These are phyloP conservation scores for Parasarocladium wereldwijsianum DNA, from an alignment of 2,329 filamentous ascomycete genomes.

Conservation along the genomic window DNA sequence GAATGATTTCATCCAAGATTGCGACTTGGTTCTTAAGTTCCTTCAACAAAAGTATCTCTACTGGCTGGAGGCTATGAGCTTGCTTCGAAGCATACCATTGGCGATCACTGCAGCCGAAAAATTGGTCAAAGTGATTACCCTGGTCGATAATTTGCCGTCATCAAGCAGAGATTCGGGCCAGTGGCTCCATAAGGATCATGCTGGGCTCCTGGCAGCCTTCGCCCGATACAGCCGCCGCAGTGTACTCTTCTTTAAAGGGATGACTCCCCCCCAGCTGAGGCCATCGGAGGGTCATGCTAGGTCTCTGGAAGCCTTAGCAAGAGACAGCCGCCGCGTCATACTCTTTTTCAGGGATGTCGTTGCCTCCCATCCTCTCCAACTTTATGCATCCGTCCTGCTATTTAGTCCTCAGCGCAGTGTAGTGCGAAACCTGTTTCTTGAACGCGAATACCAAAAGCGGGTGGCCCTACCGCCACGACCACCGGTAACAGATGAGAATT, in stretches of 20 bases:
- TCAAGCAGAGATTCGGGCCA: neutral
- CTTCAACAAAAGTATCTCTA: constrained; percentile 21
- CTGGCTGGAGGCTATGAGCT: constrained; percentile 27
- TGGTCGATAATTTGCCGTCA: constrained; percentile 1
- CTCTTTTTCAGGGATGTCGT: too few species aligned
- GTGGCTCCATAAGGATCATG: neutral
- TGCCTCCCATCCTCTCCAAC: constrained; percentile 17
- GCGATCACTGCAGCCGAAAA: constrained; percentile 10
- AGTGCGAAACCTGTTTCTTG: constrained; percentile 3
- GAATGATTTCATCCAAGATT: constrained; percentile 6
- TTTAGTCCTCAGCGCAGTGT: constrained; percentile 14
- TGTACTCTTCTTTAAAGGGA: constrained; percentile 10
- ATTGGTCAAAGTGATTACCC: constrained; percentile 3
- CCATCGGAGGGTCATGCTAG: too few species aligned
- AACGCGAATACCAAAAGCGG: constrained; percentile 7
- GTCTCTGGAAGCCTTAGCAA: too few species aligned
- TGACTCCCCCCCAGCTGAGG: too few species aligned
- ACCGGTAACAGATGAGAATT: constrained; percentile 5
- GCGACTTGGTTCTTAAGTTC: constrained; percentile 15
- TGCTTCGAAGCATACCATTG: constrained; percentile 12
- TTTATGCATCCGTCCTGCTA: constrained; percentile 15
- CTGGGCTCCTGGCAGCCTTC: constrained; percentile 7
- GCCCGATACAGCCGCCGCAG: constrained; percentile 15
- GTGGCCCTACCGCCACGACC: constrained; percentile 2
- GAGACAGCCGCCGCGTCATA: too few species aligned